Evolutionary conservation across 352 stramenopile genomes (phyloP).

Genomic region (Globisporangium sylvaticum): DNA sequence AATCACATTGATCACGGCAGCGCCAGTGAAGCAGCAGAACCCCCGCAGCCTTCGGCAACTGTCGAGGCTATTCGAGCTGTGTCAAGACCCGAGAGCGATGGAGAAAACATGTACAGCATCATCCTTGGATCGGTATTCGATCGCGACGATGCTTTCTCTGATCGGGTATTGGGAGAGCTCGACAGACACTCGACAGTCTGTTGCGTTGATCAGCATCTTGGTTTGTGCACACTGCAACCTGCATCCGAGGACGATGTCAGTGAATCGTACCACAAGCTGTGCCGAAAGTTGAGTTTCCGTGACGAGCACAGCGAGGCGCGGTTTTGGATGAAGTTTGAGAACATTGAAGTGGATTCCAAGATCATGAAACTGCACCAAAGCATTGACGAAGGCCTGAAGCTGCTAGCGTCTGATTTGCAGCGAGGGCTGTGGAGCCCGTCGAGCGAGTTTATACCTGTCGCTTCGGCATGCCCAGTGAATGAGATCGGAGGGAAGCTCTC

Average conservation of each 20-base stretch:
- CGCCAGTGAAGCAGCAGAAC: not conserved
- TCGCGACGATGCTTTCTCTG: conserved; percentile 8
- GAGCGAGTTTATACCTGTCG: conserved; percentile 6
- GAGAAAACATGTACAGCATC: conserved; percentile 42
- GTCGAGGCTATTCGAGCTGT: not conserved
- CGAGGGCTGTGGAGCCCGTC: conserved; percentile 13
- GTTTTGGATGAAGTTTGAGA: conserved; percentile 55
- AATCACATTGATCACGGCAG: conserved; percentile 5
- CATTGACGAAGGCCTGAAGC: not conserved
- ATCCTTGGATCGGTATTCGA: conserved; percentile 31
- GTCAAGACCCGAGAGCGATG: not conserved
- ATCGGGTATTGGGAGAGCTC: conserved; percentile 24
- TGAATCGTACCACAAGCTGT: conserved; percentile 38
- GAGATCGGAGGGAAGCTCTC: conserved; percentile 15
- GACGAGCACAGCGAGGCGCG: conserved; percentile 18
- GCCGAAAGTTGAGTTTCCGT: conserved; percentile 29
- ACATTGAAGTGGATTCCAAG: conserved; percentile 26
- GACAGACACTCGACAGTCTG: conserved; percentile 29
- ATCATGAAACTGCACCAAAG: conserved; percentile 4
- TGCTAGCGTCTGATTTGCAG: conserved; percentile 3
- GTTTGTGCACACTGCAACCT: conserved; percentile 43
- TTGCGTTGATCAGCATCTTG: conserved; percentile 33
- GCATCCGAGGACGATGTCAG: conserved; percentile 24
- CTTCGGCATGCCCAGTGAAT: conserved; percentile 8
- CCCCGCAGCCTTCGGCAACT: no score